Base-by-base conservation (phyloP, 1,284 basidiomycete genomes). In the Exsudoporus floridanus region DNA sequence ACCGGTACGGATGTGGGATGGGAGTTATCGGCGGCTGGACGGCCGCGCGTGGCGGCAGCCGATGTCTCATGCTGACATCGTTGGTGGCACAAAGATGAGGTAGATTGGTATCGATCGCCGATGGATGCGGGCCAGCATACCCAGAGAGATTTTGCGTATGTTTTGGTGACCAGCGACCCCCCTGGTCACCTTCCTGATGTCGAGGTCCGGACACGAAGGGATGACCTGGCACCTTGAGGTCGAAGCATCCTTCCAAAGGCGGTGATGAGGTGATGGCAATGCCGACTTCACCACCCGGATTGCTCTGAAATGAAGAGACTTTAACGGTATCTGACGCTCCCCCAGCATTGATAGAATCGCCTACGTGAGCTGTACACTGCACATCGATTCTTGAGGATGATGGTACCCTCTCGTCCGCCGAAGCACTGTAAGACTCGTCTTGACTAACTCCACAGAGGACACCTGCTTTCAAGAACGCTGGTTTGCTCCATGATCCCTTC, bases 201-300 rank as follows among this genome's bases (percentile, higher is more conserved):
- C 59, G 61, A 9, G 59, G 41, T 13, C 71, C 74, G 42, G 79
- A 76, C 7, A 81, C 82, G 62, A 13, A 47, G 10, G 46, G 10
- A 65, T 86, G 84, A 30, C 74, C 70, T 10, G 77, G 75, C 28
- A 83, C 59, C 25, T 66, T 62, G 44, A 78, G 69, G 5, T 70
- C 66, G 54, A 49, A 12, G 47, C 57, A 41, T 55, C 62, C 73
- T 7, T 77, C 77, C 4, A 69, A 64, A 4, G 73, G 69, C 0
- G 78, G 77, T 3, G 86, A 80, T 0, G 86, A 84, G 5, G 82
- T 81, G 19, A 90, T 65, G 6, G 88, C 88, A 50, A 90, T 81
- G 3, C 87, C 88, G 8, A 88, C 75, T 50, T 74, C 72, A 8
- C 62, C 70, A 21, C 56, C 62, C 6, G 46, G 50, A 33, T 56